Evolutionary conservation across 805 yeast genomes (phyloP).

Genomic region (Ogataea naganishii): DNA sequence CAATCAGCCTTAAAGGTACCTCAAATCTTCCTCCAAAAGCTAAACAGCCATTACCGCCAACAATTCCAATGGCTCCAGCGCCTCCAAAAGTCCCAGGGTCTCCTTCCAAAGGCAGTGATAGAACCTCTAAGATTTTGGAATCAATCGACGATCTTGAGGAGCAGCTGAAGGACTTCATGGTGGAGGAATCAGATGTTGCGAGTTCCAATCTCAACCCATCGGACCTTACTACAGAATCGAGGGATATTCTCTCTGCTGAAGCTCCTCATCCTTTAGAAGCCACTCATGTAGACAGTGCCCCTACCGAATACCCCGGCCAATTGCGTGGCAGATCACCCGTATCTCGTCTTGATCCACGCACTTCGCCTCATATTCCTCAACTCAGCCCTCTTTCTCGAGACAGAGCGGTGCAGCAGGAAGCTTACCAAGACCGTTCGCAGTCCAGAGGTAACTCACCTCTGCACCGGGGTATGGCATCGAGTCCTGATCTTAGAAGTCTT

Average conservation of each 20-base stretch:
- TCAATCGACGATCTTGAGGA: slow-evolving; percentile 20
- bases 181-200: background rate
- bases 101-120: slow-evolving; percentile 3
- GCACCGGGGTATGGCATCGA: too few species aligned
- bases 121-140: slow-evolving; percentile 17
- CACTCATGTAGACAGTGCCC: too few species aligned
- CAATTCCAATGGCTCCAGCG: background rate
- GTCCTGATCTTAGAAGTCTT: too few species aligned
- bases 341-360: slow-evolving; percentile 12
- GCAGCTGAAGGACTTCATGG: slow-evolving; percentile 16
- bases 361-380: slow-evolving; percentile 12
- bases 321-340: background rate
- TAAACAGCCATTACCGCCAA: background rate
- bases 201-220: background rate
- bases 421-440: slow-evolving; percentile 24
- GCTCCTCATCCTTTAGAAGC: background rate
- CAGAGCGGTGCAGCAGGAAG: slow-evolving; percentile 6
- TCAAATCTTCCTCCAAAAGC: background rate
- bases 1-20: slow-evolving; percentile 1
- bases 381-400: slow-evolving; percentile 7
- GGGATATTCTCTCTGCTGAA: background rate
- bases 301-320: too few species aligned
- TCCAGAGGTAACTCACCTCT: slow-evolving; percentile 1
- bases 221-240: background rate
- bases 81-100: background rate